Evolutionary conservation across 1,284 basidiomycete genomes (phyloP), one percentile per base, ranked within the genome.

Genomic region (Phylloboletellus chloephorus): DNA sequence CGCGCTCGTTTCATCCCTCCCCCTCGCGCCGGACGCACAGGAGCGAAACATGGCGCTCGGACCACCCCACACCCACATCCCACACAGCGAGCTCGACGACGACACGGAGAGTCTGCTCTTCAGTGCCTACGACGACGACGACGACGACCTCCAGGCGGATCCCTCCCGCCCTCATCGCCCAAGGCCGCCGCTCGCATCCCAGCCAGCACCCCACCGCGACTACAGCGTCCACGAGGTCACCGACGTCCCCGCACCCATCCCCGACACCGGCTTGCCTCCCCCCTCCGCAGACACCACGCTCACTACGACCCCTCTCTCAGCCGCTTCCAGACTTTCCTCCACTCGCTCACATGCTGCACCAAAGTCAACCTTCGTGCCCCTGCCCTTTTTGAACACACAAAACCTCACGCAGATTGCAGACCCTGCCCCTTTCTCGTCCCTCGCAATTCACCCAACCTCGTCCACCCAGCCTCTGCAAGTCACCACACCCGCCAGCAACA

Each of bases 201-300:
- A 42, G 17, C 31, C 43, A 16, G 30, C 29, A 15, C 35, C 49
- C 12, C 43, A 58, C 28, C 42, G 44, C 17, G 57, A 61, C 37
- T 63, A 62, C 21, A 53, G 49, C 16, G 47, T 19, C 22, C 60
- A 67, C 31, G 61, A 68, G 43, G 58, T 68, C 24, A 69, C 71
- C 23, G 60, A 68, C 19, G 64, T 79, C 32, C 77, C 78, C n/a
- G 68, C 70, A 49, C 77, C 78, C 37, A 66, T 71, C 31, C 76
- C 78, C 22, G 73, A 77, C 38, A 69, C 68, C 20, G 71, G 71
- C 29, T 15, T 58, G 20, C 45, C 59, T 38, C 46, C 54, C 28
- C 46, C 56, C 7, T 52, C 48, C 32, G 39, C 30, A 31, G 33
- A 46, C 15, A 31, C 40, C 16, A 52, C 44, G 12, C 13, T 35